Conservation (phyloP, 1,284 basidiomycete species). For the Apiotrichum sp. region DNA sequence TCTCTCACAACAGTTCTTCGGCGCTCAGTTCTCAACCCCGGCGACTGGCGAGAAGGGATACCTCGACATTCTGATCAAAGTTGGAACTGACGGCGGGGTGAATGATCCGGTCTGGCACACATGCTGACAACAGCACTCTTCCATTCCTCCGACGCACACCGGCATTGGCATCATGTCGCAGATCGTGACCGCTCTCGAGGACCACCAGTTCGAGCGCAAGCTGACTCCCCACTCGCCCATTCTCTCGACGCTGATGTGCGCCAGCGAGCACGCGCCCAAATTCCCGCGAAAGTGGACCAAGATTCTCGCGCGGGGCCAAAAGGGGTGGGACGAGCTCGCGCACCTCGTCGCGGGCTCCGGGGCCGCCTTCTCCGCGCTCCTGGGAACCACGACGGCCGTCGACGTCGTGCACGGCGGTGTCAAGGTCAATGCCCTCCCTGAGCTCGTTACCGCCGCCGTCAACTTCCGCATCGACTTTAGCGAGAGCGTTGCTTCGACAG, state of each 20-base stretch:
- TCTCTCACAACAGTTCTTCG: slow-evolving; percentile 27
- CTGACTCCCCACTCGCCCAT: slow-evolving; percentile 45
- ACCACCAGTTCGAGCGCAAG: slow-evolving; percentile 40
- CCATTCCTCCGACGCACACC: slow-evolving; percentile 48
- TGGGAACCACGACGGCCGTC: slow-evolving; percentile 39
- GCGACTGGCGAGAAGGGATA: slow-evolving; percentile 44
- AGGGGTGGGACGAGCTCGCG: slow-evolving; percentile 39
- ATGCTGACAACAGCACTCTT: slow-evolving; percentile 42
- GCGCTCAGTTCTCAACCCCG: slow-evolving; percentile 37
- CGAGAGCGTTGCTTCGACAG: slow-evolving; percentile 32
- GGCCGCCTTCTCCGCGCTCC: slow-evolving; percentile 16
- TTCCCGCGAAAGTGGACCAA: slow-evolving; percentile 37
- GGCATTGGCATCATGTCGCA: slow-evolving; percentile 48
- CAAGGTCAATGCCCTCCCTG: slow-evolving; percentile 37
- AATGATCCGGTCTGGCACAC: slow-evolving; percentile 6
- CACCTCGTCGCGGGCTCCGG: slow-evolving; percentile 12
- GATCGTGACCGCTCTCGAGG: slow-evolving; percentile 45
- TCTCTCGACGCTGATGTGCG: slow-evolving; percentile 48
- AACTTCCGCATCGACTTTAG: slow-evolving; percentile 46
- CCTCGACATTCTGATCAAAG: slow-evolving; percentile 38
- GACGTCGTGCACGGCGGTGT: slow-evolving; percentile 42
- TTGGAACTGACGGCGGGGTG: slow-evolving; percentile 43
- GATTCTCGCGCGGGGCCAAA: slow-evolving; percentile 29
- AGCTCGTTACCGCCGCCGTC: slow-evolving; percentile 34
- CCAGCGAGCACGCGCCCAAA: slow-evolving; percentile 40